Conservation (phyloP, 2,329 filamentous ascomycete genomes). For the Aspergillus ochraceoroseus region DNA sequence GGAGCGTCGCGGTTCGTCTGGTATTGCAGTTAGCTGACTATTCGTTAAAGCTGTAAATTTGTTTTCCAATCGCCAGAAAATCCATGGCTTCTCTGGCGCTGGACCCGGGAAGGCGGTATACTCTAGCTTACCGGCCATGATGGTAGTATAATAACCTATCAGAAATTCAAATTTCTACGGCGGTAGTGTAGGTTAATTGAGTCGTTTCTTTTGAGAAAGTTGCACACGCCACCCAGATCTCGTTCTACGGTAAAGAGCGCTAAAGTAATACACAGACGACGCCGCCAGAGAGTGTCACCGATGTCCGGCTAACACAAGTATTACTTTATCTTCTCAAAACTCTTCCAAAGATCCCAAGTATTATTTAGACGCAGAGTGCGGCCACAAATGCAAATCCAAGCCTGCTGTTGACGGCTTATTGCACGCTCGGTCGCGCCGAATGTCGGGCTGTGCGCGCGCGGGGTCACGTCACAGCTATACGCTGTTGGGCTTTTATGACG, state of each 20-base stretch:
- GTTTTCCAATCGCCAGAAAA: conserved; percentile 11
- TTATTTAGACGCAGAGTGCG: conserved; percentile 20
- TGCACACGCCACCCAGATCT: conserved; percentile 29
- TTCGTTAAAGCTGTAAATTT: conserved; percentile 11
- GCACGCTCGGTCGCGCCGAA: conserved; percentile 27
- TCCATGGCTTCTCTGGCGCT: conserved; percentile 2
- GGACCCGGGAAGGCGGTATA: conserved; percentile 25
- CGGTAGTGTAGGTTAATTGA: conserved; percentile 25
- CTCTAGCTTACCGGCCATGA: conserved; percentile 59
- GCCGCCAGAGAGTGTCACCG: conserved; percentile 30
- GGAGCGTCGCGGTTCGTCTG: conserved; percentile 84
- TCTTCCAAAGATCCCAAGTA: conserved; percentile 16
- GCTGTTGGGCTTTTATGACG: neutral
- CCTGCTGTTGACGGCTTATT: conserved; percentile 16
- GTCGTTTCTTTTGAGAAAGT: conserved; percentile 18
- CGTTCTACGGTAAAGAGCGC: conserved; percentile 39
- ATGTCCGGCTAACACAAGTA: conserved; percentile 30
- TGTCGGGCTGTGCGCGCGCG: conserved; percentile 27
- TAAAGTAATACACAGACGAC: conserved; percentile 35
- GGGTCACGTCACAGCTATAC: conserved; percentile 27
- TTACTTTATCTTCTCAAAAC: conserved; percentile 32
- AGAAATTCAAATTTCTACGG: conserved; percentile 38
- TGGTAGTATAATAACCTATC: conserved; percentile 29
- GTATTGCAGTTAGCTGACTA: conserved; percentile 30
- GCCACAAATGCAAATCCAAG: conserved; percentile 18